These are phyloP conservation scores for Trichocomaceae sp. DNA, from an alignment of 2,329 filamentous ascomycete species.

Conservation along the genomic window DNA sequence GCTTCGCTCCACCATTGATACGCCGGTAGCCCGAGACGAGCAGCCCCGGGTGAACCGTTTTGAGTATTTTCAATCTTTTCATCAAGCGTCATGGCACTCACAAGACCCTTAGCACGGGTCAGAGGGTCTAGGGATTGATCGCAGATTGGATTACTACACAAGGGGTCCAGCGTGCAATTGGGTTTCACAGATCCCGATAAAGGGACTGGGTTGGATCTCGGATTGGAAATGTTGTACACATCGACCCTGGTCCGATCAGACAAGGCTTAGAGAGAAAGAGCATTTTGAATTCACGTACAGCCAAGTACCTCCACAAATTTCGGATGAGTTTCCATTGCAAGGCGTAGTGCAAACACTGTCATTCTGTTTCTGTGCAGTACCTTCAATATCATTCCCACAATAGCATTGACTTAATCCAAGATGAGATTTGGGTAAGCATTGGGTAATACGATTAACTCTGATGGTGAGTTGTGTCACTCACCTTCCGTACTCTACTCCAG, in stretches of 20 bases:
- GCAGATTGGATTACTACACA: conserved; percentile 7
- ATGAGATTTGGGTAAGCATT: too few relatives aligned
- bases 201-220: neutral
- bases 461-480: neutral
- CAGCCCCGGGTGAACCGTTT: neutral
- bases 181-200: conserved; percentile 1
- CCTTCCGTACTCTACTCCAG: conserved; percentile 7
- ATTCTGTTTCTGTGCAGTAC: neutral
- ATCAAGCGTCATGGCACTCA: conserved; percentile 2
- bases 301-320: conserved; percentile 5
- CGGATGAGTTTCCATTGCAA: conserved; percentile 4
- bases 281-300: neutral
- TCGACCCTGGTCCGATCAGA: neutral
- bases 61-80: conserved; percentile 6
- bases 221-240: conserved; percentile 7
- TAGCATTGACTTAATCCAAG: conserved; percentile 7
- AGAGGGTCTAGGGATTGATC: neutral
- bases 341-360: neutral
- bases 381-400: neutral
- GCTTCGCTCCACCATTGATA: conserved; percentile 37
- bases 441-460: neutral
- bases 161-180: neutral
- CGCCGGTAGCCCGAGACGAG: conserved; percentile 1
- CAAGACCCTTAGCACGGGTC: neutral
- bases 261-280: neutral